Conservation (phyloP, 73 alveolate species). For the Effrenium voratum region DNA sequence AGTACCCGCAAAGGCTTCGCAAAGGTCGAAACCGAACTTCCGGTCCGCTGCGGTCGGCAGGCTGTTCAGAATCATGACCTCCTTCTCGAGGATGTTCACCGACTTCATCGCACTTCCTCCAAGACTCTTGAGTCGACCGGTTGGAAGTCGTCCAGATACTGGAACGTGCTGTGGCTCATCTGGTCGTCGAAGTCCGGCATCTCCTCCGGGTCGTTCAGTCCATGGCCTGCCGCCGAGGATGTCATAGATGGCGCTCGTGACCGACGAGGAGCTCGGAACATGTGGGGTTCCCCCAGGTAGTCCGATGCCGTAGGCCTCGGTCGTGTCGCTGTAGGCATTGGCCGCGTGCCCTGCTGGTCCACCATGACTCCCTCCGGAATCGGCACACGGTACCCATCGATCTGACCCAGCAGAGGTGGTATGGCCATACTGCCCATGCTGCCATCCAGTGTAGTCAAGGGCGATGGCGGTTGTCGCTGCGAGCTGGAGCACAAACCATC, state of each 20-base stretch:
- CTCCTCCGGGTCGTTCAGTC: background rate
- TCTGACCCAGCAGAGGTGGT: too few relatives aligned
- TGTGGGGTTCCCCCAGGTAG: background rate
- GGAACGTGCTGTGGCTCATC: background rate
- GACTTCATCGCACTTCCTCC: background rate
- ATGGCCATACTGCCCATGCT: too few relatives aligned
- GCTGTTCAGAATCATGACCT: background rate
- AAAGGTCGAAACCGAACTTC: background rate
- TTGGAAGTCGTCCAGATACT: background rate
- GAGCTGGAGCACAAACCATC: constrained; percentile 16
- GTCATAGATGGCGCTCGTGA: constrained; percentile 19
- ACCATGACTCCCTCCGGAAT: background rate
- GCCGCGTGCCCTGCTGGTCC: background rate
- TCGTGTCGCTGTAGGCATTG: background rate
- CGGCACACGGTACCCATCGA: background rate
- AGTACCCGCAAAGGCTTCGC: background rate
- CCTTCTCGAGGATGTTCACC: background rate
- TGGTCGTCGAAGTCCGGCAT: background rate
- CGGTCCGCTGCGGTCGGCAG: background rate
- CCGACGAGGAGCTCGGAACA: background rate
- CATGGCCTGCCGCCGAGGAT: constrained; percentile 17
- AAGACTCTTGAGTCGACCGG: background rate
- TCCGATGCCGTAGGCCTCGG: background rate
- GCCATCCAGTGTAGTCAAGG: background rate
- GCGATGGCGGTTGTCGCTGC: background rate